Conservation (phyloP, 2,329 filamentous ascomycete species). For the Helotiales sp. region DNA sequence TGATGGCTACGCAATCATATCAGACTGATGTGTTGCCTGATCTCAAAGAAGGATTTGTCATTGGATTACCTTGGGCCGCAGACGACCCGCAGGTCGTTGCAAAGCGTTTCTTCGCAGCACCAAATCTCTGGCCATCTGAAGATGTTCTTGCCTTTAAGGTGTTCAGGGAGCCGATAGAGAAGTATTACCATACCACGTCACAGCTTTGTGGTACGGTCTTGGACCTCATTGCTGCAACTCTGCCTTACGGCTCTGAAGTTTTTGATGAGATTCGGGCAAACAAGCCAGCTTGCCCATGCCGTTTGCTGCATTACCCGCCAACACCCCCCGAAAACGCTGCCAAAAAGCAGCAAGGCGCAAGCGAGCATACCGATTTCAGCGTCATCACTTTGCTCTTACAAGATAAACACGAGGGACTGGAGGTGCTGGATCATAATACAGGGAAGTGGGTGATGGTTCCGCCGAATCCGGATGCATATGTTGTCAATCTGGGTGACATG, state of each 20-base stretch:
- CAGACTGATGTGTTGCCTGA: not conserved
- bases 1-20: not conserved
- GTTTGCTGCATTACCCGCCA: not conserved
- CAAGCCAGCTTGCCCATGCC: not conserved
- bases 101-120: not conserved
- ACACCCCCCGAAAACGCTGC: not conserved
- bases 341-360: not conserved
- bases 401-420: not conserved
- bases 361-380: not conserved
- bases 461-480: not conserved
- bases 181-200: not conserved
- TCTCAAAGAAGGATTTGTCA: not conserved
- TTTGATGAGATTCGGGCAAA: not conserved
- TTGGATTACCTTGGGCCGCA: not conserved
- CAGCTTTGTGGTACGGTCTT: not conserved
- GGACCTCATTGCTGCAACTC: not conserved
- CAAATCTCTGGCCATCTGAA: not conserved
- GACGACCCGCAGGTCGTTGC: not conserved
- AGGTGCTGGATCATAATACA: not conserved
- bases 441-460: not conserved
- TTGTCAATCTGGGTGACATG: not conserved
- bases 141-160: not conserved
- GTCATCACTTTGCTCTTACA: not conserved
- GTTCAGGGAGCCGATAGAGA: not conserved
- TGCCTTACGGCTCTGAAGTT: not conserved